Evolutionary conservation across 495 filamentous ascomycete species (phyloP), one percentile per base, ranked within the genome.

Genomic region (Podospora tetraspora): DNA sequence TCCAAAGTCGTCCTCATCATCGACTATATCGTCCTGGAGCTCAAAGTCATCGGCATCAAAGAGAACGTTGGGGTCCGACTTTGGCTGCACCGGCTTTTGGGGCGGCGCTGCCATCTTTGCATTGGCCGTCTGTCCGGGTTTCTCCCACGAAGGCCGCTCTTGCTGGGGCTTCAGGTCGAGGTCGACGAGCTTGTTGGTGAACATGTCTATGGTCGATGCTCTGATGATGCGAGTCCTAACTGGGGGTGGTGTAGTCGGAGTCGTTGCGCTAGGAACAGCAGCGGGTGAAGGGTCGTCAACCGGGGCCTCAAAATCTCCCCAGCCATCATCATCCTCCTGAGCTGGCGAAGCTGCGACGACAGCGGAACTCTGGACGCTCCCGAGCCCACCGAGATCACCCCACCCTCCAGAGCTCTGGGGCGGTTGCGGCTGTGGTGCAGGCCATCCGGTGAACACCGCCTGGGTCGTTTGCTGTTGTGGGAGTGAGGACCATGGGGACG

Each of bases 281-380:
- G 62, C 43, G 16, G 68, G 66, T 29, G 67, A 25, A 8, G 68
- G 63, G 0, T 58, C 52, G 57, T 32, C 62, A n/a, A 72, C 61
- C 6, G 70, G 56, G 11, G 88, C 85, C 72, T 91, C 90, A 70
- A 93, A 93, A 66, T 92, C 90, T 16, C 90, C 90, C 85, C 89
- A 93, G 13, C 88, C 90, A 73, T 92, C 90, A 37, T 90, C 87
- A 8, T 84, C 84, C 8, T 81, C 81, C 0, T 76, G 75, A 22
- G 82, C 78, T 27, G 77, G 69, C 11, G 62, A 67, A 12, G 68
- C 59, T 66, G 56, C 61, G 13, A 24, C 16, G 58, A 29, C 23
- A 27, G 37, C 9, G 57, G 52, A 11, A 62, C 29, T 67, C 52
- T 72, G 71, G 27, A 62, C 56, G 16, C 64, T 67, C 1, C 61